A percentile compares a stretch with the other conserved stretches of the same genome.
phyloP scores from a whole-genome alignment of 2,329 filamentous ascomycete species.

The Aspergillus puulaauensis region DNA sequence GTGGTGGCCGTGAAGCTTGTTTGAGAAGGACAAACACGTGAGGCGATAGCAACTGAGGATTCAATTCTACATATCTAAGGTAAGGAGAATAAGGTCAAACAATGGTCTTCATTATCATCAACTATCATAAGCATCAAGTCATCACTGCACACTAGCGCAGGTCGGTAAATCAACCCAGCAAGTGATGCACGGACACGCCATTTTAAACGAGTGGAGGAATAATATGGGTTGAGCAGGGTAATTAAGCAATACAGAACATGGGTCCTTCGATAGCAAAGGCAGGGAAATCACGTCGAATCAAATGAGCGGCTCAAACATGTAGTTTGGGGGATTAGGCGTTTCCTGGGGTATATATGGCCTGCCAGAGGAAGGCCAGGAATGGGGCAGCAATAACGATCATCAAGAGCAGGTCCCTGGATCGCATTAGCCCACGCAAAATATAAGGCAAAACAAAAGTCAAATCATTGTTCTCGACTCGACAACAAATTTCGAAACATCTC shows the following conservation, averaged over 20 bases:
- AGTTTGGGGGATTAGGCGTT: slow-evolving; percentile 15
- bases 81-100: not conserved
- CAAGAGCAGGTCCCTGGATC: slow-evolving; percentile 33
- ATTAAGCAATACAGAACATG: slow-evolving; percentile 8
- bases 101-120: slow-evolving; percentile 20
- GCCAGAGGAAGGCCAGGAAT: slow-evolving; percentile 32
- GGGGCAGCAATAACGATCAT: slow-evolving; percentile 30
- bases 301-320: slow-evolving; percentile 19
- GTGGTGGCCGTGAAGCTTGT: not conserved
- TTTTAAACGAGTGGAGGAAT: slow-evolving; percentile 14
- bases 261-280: slow-evolving; percentile 30
- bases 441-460: slow-evolving; percentile 12
- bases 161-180: not conserved
- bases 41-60: not conserved
- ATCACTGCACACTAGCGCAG: slow-evolving; percentile 11
- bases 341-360: slow-evolving; percentile 24
- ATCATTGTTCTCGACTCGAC: slow-evolving; percentile 5
- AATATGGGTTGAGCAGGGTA: slow-evolving; percentile 22
- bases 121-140: slow-evolving; percentile 18
- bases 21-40: not conserved
- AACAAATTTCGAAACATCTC: slow-evolving; percentile 8
- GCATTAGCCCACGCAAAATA: slow-evolving; percentile 28
- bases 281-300: slow-evolving; percentile 34
- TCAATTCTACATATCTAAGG: not conserved
- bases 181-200: slow-evolving; percentile 4